Base-by-base conservation (phyloP, 176 grass and related monocot species). In the Lolium multiflorum region DNA sequence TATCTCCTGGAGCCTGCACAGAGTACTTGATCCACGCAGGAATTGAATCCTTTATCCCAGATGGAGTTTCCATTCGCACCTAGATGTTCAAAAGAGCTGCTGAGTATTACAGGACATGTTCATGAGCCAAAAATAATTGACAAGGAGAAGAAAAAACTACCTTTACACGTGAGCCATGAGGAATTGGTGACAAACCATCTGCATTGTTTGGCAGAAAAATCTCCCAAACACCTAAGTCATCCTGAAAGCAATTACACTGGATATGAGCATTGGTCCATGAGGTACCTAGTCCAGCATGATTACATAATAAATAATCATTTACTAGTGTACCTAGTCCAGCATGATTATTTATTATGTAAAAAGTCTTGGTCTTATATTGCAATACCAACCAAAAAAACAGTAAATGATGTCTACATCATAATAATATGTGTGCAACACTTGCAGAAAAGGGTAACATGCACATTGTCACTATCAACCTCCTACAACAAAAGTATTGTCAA, bases 11-110 rank as follows among this genome's bases (percentile, higher is more conserved):
- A 6, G 86, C 86, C 74, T 98, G 96, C 68, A 98, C 89, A 71
- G 96, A 94, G 81, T 85, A 98, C 82, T 89, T 98, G 80, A 94
- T 98, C 96, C 96, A 98, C 78, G 96, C 96, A 75, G 96, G 96
- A 91, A 98, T 98, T 20, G 93, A 98, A 85, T 98, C 96, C 83
- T 98, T 98, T 79, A 89, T 76, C 57, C 96, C 96, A 80, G 89
- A 92, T 80, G 93, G 91, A 47, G 96, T 98, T 79, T 98, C 89
- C 96, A 98, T 98, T 79, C 88, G 91, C 77, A 98, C 90, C 96
- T 98, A 69, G 46, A 84, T 77, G 52, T 58, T 73, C 18, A 85
- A 79, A 74, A 67, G 4, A 67, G 38, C 1, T 72, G 21, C 26
- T 68, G n/a, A 71, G 25, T 37, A 81, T 78, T 83, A 70, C 68